These are phyloP conservation scores for Hypsizygus marmoreus DNA, from an alignment of 768 basidiomycete species.

Conservation along the genomic window DNA sequence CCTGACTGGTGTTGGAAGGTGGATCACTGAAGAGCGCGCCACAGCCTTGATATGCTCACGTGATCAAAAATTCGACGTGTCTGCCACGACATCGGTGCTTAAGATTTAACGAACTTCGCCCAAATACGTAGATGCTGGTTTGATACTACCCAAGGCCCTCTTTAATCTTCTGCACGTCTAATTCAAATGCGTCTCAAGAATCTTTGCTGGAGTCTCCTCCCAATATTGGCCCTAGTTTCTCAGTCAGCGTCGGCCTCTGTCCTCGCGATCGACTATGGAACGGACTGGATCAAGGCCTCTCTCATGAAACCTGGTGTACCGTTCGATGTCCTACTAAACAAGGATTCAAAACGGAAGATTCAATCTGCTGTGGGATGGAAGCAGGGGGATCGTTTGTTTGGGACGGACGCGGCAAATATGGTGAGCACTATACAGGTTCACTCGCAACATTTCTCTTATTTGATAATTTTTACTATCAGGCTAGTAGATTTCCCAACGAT, in stretches of 20 bases:
- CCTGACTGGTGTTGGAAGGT: not conserved
- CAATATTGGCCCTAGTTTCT: slow-evolving; percentile 41
- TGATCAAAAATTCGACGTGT: slow-evolving; percentile 32
- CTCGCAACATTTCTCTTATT: not conserved
- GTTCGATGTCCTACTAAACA: slow-evolving; percentile 95
- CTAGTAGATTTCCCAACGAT: slow-evolving; percentile 87
- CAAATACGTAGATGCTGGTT: slow-evolving; percentile 29
- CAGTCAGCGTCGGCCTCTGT: slow-evolving; percentile 66
- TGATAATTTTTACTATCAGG: slow-evolving; percentile 47
- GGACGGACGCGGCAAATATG: slow-evolving; percentile 83
- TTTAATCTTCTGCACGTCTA: slow-evolving; percentile 22
- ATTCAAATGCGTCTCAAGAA: slow-evolving; percentile 40
- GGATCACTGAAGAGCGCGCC: not conserved
- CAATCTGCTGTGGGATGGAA: slow-evolving; percentile 91
- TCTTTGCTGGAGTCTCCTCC: slow-evolving; percentile 39
- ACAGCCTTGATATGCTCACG: slow-evolving; percentile 12
- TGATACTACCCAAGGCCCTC: slow-evolving; percentile 19
- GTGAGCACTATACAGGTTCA: slow-evolving; percentile 47
- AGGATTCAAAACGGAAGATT: slow-evolving; percentile 96
- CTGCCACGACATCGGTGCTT: slow-evolving; percentile 31
- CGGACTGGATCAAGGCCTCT: slow-evolving; percentile 96
- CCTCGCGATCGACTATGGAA: slow-evolving; percentile 97
- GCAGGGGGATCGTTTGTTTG: slow-evolving; percentile 86
- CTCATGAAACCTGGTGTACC: slow-evolving; percentile 92
- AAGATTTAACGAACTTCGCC: slow-evolving; percentile 7